Evolutionary conservation across 371 early-diverging fungal species (phyloP).

Genomic region (Circinella umbellata): DNA sequence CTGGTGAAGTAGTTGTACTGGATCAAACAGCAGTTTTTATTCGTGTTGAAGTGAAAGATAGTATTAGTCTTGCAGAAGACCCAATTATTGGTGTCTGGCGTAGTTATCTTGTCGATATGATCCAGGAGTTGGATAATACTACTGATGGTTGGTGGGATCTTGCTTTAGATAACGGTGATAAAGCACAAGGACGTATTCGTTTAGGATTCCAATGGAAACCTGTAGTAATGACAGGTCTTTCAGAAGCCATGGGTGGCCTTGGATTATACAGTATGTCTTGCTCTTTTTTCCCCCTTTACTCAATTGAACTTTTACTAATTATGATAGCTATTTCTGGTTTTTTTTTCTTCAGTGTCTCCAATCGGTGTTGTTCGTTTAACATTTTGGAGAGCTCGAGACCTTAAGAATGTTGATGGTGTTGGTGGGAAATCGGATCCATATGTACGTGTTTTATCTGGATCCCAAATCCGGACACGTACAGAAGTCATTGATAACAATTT

Average conservation of each 20-base stretch:
- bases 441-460: constrained; percentile 67
- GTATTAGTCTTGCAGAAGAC: constrained; percentile 41
- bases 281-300: neutral
- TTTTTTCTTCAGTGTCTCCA: constrained; percentile 50
- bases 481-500: constrained; percentile 74
- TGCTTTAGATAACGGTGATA: constrained; percentile 24
- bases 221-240: constrained; percentile 51
- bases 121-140: constrained; percentile 31
- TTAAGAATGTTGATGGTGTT: constrained; percentile 74
- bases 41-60: constrained; percentile 47
- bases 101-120: constrained; percentile 37
- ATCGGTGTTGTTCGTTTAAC: constrained; percentile 85
- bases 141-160: constrained; percentile 53
- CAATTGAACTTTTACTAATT: neutral
- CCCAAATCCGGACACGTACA: constrained; percentile 68
- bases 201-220: constrained; percentile 63
- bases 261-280: constrained; percentile 40
- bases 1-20: constrained; percentile 53
- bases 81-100: constrained; percentile 40
- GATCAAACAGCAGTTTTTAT: constrained; percentile 47
- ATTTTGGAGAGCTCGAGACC: constrained; percentile 72
- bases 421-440: constrained; percentile 89
- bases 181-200: constrained; percentile 45
- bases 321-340: neutral
- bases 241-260: constrained; percentile 42